phyloP scores from a whole-genome alignment of 1,284 basidiomycete species.

The Gomphus sp. region DNA sequence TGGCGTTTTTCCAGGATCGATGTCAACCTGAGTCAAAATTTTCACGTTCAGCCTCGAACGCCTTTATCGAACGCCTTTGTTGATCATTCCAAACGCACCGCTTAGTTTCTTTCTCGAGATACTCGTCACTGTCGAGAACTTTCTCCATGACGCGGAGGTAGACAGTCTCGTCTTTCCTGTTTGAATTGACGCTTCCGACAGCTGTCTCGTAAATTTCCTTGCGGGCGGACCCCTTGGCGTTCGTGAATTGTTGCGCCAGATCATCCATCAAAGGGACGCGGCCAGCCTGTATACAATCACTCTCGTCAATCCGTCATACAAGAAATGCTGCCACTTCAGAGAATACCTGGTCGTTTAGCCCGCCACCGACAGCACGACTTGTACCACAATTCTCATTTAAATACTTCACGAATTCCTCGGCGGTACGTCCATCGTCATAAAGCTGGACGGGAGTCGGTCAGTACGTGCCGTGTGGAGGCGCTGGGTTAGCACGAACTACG shows the following conservation, averaged over 20 bases:
- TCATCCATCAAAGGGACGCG: slow-evolving; percentile 71
- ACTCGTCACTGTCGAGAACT: slow-evolving; percentile 63
- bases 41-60: not conserved
- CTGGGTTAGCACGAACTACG: not conserved
- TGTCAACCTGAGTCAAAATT: slow-evolving; percentile 35
- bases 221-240: slow-evolving; percentile 45
- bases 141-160: slow-evolving; percentile 93
- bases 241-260: slow-evolving; percentile 73
- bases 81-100: slow-evolving; percentile 42
- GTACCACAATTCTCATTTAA: slow-evolving; percentile 89
- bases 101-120: slow-evolving; percentile 80
- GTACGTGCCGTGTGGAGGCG: too few relatives aligned
- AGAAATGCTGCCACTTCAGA: not conserved
- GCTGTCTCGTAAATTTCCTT: slow-evolving; percentile 60
- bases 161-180: slow-evolving; percentile 57
- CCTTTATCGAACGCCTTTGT: not conserved
- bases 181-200: slow-evolving; percentile 31
- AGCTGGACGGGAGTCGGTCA: too few relatives aligned
- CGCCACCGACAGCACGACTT: slow-evolving; percentile 72
- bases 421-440: slow-evolving; percentile 63
- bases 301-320: not conserved
- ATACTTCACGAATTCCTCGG: slow-evolving; percentile 62
- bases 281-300: slow-evolving; percentile 50
- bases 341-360: slow-evolving; percentile 62
- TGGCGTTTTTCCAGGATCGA: slow-evolving; percentile 68